Base-by-base conservation (phyloP, 371 early-diverging fungal genomes). In the Rhizoclosmatium hyalinum region DNA sequence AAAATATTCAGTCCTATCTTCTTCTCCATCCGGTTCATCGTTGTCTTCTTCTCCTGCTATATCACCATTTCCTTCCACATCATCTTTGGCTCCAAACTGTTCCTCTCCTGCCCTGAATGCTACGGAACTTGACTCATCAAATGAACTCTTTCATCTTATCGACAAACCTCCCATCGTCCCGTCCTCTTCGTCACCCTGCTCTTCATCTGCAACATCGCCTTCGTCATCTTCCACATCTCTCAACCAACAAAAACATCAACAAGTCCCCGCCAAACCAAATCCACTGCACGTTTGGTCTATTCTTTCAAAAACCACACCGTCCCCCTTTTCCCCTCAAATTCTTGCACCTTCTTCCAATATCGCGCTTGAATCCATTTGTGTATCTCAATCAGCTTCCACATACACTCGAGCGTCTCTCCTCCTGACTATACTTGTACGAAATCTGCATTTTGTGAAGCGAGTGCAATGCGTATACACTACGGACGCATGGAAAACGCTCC, bases 241-340 rank as follows among this genome's bases (percentile, higher is more conserved):
- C 10, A 32, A n/a, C 55, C 55, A 19, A n/a, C 55, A 2, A 55
- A 55, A 55, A 55, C 14, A 55, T n/a, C 14, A 5, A 14, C 55
- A 55, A 55, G 19, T 55, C 55, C 19, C 55, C 55, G 14, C 61
- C 14, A 24, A 2, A 2, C 12, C 61, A 12, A 60, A 60, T 39
- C 61, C 61, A n/a, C 41, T 60, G 10, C 61, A 60, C 12, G 32
- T 39, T 12, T 60, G 61, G 61, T 39, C 19, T 21, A 60, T 60
- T 60, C 19, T 60, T 2, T 60, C 61, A 60, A 60, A 60, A 24
- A 60, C 61, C 19, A 60, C 61, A 60, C 61, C 61, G n/a, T 24
- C 32, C 24, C 32, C 32, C 12, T 60, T 60, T 21, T n/a, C 61
- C 21, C 61, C 12, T 10, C 61, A 60, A 12, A 39, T 60, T 5